Evolutionary conservation across 345 rosid species (phyloP).

Genomic region (Citropsis articulata): DNA sequence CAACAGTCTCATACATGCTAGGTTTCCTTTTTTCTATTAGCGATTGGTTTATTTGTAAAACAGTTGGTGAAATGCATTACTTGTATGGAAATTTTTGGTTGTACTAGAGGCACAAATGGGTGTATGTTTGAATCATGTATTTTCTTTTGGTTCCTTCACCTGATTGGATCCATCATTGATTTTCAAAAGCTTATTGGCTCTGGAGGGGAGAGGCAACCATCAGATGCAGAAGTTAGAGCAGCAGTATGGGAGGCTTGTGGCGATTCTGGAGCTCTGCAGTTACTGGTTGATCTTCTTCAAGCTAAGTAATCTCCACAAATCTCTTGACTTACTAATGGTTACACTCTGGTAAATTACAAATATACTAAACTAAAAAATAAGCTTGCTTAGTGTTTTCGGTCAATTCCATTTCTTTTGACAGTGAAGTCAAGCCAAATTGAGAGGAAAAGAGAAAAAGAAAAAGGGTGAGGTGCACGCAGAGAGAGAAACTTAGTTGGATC

Average conservation of each 20-base stretch:
- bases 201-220: slow-evolving; percentile 59
- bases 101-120: not conserved
- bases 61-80: not conserved
- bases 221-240: slow-evolving; percentile 76
- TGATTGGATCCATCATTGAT: slow-evolving; percentile 7
- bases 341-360: not conserved
- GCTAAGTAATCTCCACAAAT: slow-evolving; percentile 43
- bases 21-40: not conserved
- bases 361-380: not conserved
- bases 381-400: not conserved
- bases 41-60: not conserved
- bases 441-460: not conserved
- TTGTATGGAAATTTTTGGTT: not conserved
- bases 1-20: not conserved
- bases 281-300: slow-evolving; percentile 87
- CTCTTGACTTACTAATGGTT: not conserved
- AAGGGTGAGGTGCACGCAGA: not conserved
- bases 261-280: slow-evolving; percentile 88
- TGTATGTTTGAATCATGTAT: not conserved
- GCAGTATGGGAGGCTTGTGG: slow-evolving; percentile 95
- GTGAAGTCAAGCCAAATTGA: not conserved
- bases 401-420: not conserved
- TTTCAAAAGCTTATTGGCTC: slow-evolving; percentile 61
- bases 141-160: not conserved
- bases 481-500: not conserved